Evolutionary conservation across 768 basidiomycete species (phyloP).

Genomic region (Leucocoprinus leucothites): DNA sequence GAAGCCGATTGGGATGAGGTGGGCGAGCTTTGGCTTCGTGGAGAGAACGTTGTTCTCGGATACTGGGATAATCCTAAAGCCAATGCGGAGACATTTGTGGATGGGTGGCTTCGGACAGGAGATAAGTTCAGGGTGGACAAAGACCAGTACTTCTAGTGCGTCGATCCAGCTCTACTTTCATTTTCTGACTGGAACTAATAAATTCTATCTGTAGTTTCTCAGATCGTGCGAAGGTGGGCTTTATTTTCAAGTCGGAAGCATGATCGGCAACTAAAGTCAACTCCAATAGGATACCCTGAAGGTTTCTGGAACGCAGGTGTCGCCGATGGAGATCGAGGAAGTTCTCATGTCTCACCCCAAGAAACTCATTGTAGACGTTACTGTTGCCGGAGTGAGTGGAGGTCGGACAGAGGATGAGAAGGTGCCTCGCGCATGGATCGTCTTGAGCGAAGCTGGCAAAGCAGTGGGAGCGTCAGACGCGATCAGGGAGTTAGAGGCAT

Average conservation of each 20-base stretch:
- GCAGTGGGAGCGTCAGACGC: slow-evolving; percentile 39
- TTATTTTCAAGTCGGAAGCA: background rate
- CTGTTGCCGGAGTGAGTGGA: slow-evolving; percentile 71
- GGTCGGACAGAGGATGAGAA: slow-evolving; percentile 69
- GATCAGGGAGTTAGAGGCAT: slow-evolving; percentile 47
- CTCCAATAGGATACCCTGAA: slow-evolving; percentile 66
- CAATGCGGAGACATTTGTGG: slow-evolving; percentile 59
- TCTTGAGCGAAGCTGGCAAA: slow-evolving; percentile 54
- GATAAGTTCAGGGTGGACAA: slow-evolving; percentile 62
- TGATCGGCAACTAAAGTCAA: background rate
- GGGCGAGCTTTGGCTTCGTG: slow-evolving; percentile 62
- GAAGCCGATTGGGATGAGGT: slow-evolving; percentile 53
- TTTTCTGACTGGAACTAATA: background rate
- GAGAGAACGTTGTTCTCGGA: slow-evolving; percentile 54
- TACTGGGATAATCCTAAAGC: slow-evolving; percentile 73
- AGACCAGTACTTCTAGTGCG: slow-evolving; percentile 63
- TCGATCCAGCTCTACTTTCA: slow-evolving; percentile 2
- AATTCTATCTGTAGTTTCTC: slow-evolving; percentile 47
- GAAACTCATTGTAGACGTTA: slow-evolving; percentile 58
- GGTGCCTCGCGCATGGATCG: slow-evolving; percentile 75
- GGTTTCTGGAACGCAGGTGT: slow-evolving; percentile 75
- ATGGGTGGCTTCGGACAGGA: slow-evolving; percentile 74
- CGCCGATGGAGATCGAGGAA: slow-evolving; percentile 76
- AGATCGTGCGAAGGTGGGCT: slow-evolving; percentile 64
- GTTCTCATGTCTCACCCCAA: slow-evolving; percentile 61